Base-by-base conservation (phyloP, 225 moss, liverwort and hornwort species). In the Sphagnum tenellum region DNA sequence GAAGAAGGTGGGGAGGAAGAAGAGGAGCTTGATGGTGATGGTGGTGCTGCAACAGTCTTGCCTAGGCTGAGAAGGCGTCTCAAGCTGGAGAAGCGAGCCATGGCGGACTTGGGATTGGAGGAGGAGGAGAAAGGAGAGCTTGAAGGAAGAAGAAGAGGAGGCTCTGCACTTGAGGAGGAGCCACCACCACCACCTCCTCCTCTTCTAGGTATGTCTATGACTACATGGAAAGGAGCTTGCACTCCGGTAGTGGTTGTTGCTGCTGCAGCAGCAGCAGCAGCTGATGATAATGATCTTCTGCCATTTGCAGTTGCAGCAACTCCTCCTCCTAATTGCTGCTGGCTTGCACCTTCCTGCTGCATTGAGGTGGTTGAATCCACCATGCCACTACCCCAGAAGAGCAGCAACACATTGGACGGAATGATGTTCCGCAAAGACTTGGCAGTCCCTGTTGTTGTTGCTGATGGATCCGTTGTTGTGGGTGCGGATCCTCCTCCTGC, bases 51-150 rank as follows among this genome's bases (percentile, higher is more conserved):
- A 29, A 67, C 59, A 29, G 57, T 62, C 9, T 80, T 83, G 4
- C 80, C 80, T 48, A 80, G 75, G 59, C 82, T 86, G 62, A 86
- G 57, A 54, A 80, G 46, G 3, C 86, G 62, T 12, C 86, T 70
- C 13, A 86, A 82, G 62, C 86, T 83, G 12, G 79, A 76, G 3
- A 83, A 79, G 9, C 86, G 77, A 62, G 77, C 73, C 69, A 82
- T 77, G 9, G 86, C 79, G 12, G 82, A 77, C 60, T 71, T 56
- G 4, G 48, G 66, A 46, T 14, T 75, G 48, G 67, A 65, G 45
- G 29, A 29, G 29, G 29, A 29, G 29, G 29, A 29, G 29, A 9
- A 49, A 46, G 57, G 12, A 48, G 60, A 63, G 46, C 49, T 67
- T 53, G 48, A n/a, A 29, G 44, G 55, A 5, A 7, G 45, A 55